phyloP scores from a whole-genome alignment of 1,284 basidiomycete genomes.

The Trichosporon coremiiforme region DNA sequence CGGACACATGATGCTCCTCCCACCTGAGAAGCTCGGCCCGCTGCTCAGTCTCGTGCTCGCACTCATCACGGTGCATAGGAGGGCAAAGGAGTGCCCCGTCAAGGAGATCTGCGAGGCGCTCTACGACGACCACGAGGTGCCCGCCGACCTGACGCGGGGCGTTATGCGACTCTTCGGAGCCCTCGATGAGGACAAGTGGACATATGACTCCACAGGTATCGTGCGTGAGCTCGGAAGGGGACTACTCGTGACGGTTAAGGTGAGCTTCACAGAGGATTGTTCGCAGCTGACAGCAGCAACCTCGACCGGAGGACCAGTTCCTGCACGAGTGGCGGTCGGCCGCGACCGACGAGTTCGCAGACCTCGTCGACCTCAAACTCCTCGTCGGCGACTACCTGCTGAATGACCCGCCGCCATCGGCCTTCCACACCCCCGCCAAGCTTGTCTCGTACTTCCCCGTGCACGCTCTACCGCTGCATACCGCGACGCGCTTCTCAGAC shows the following conservation, averaged over 20 bases:
- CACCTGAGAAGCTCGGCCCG: conserved; percentile 65
- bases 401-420: conserved; percentile 32
- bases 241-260: conserved; percentile 67
- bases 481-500: conserved; percentile 75
- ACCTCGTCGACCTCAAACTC: conserved; percentile 61
- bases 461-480: conserved; percentile 69
- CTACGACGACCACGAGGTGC: conserved; percentile 72
- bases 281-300: conserved; percentile 58
- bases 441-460: conserved; percentile 70
- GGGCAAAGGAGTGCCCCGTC: not conserved
- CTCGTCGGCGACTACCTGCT: conserved; percentile 71
- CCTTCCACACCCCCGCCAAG: conserved; percentile 36
- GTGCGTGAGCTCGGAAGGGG: conserved; percentile 60
- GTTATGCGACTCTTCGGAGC: conserved; percentile 78
- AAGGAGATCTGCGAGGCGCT: conserved; percentile 61
- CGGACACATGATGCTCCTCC: conserved; percentile 60
- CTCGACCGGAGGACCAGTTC: conserved; percentile 60
- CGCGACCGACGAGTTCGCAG: conserved; percentile 73
- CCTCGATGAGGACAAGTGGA: conserved; percentile 48
- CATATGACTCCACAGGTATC: conserved; percentile 36
- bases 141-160: conserved; percentile 64
- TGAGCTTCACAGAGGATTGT: conserved; percentile 57
- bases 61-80: conserved; percentile 59
- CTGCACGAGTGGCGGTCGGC: conserved; percentile 67
- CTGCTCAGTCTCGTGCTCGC: conserved; percentile 72